Evolutionary conservation across 305 asterid species (phyloP), one percentile per base, ranked within the genome.

Genomic region (Plantago lanceolata): DNA sequence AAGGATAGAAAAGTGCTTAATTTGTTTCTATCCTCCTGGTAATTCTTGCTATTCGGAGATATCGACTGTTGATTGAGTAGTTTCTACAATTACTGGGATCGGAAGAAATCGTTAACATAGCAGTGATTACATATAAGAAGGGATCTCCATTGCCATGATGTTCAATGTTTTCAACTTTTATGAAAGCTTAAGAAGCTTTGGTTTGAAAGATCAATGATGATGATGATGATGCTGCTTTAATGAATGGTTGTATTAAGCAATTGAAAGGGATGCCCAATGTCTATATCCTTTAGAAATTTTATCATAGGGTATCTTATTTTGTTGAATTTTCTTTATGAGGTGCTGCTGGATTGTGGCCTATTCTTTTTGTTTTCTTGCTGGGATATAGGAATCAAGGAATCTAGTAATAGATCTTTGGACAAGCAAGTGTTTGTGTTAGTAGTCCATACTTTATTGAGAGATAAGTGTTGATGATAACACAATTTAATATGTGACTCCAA

Each of bases 321-420:
- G 40, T 70, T 43, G 24, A 47, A 51, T 73, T 72, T 76, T 68
- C 72, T 67, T 77, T 51, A 63, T 68, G 63, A 70, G 69, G 75
- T 58, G 77, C 71, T 79, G 78, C 67, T 67, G 73, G 76, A 73
- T 74, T 78, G 68, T 82, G 85, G 90, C 88, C 86, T 81, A 75
- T 76, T 84, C 85, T 87, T 82, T 80, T 78, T 88, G 82, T 90
- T 81, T 80, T 71, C 67, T 80, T 80, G 76, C 78, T 68, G 89
- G 85, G 82, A 61, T 71, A 66, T 72, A 73, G 87, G 95, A 86
- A 88, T 84, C 90, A 86, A 81, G 74, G 97, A 91, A 88, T 88
- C 95, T 84, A 78, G 76, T 79, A 73, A 73, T 81, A 83, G 84
- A 82, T 84, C 80, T 85, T 79, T 71, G 84, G 92, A 83, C 85